Base-by-base conservation (phyloP, 345 rosid genomes). In the Boechera divaricarpa region DNA sequence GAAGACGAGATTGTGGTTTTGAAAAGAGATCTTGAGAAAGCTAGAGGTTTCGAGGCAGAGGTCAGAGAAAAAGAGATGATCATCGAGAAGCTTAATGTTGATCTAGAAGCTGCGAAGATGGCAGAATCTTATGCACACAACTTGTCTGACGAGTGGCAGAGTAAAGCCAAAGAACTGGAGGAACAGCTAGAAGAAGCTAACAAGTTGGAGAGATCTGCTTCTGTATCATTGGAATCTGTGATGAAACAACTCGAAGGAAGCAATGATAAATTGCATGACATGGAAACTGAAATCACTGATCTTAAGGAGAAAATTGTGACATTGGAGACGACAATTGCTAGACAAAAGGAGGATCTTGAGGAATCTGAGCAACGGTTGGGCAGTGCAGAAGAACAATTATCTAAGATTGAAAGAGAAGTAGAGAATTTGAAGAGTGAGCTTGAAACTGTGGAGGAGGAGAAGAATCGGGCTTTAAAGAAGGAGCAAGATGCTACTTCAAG, bases 51-150 rank as follows among this genome's bases (percentile, higher is more conserved):
- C 5, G 89, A 87, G 80, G 81, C 69, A 61, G 83, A 82, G 83
- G 85, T 92, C 66, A 74, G 69, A 49, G 94, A 90, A 73, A 83
- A 75, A 82, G 90, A 90, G 77, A 81, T 84, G 73, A 61, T 70
- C 60, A 74, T 91, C 24, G 86, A 92, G 71, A 93, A 92, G 85
- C 97, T 95, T 74, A 87, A 85, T 10, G 85, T 83, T 57, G 98
- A 92, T 36, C 72, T 95, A 33, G 94, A 91, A 84, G 98, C 94
- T 60, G 92, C 92, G 1, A 91, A 84, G 86, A 83, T 85, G 90
- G 97, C 94, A 5, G 97, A 95, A 67, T 91, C 96, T 67, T 83
- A 81, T 86, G 97, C 99, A 4, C 82, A 70, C n/a, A 91, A 73
- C 81, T 82, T 85, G 33, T 83, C 83, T 10, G 93, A 87, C 73